A percentile compares a stretch with the other conserved stretches of the same genome.
phyloP scores from a whole-genome alignment of 805 yeast species.

The Helenozyma rhizophorensis region DNA sequence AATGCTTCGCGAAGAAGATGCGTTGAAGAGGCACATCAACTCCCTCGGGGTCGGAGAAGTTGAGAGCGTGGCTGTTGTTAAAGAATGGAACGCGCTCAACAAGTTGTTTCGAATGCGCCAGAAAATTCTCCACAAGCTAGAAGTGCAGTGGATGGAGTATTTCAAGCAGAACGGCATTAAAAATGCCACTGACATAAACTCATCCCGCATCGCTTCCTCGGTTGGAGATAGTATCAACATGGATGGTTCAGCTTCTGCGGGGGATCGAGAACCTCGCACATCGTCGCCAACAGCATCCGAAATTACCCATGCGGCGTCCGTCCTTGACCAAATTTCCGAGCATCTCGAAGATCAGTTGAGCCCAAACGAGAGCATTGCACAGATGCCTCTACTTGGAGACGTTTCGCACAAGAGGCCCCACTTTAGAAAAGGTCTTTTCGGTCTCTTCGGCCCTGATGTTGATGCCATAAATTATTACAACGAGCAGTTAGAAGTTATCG shows the following conservation, averaged over 20 bases:
- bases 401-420: constrained; percentile 51
- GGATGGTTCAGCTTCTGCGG: constrained; percentile 3
- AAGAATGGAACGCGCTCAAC: constrained; percentile 81
- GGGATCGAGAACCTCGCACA: no score
- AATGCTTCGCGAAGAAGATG: constrained; percentile 65
- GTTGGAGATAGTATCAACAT: constrained; percentile 26
- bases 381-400: constrained; percentile 24
- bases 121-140: constrained; percentile 51
- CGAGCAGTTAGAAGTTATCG: constrained; percentile 62
- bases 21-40: constrained; percentile 70
- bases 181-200: constrained; percentile 25
- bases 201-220: constrained; percentile 23
- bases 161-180: constrained; percentile 36
- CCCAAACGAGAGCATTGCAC: constrained; percentile 6
- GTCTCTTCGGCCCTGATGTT: constrained; percentile 61
- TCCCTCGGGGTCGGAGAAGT: constrained; percentile 77
- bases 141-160: constrained; percentile 68
- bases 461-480: constrained; percentile 82
- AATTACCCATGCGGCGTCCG: constrained; percentile 3
- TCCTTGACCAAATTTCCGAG: constrained; percentile 27
- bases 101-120: constrained; percentile 57
- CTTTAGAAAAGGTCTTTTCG: constrained; percentile 55
- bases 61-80: constrained; percentile 69
- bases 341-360: constrained; percentile 14
- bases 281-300: not conserved